Evolutionary conservation across 2,329 filamentous ascomycete genomes (phyloP), one percentile per base, ranked within the genome.

Genomic region (Beauveria brongniartii): DNA sequence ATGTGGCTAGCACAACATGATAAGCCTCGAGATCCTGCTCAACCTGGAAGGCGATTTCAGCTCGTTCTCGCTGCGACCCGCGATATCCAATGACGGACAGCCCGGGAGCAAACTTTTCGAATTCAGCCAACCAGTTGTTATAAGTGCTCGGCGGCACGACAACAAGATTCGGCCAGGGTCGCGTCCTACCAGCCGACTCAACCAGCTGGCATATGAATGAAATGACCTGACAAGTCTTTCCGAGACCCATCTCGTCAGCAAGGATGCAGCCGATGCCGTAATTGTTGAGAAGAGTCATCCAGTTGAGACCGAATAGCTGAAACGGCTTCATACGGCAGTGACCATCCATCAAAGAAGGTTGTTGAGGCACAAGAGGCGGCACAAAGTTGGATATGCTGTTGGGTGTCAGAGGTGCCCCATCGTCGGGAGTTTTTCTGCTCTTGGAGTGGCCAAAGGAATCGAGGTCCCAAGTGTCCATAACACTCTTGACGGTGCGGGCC

Each of bases 191-290:
- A 40, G 78, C 69, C 34, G 83, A 83, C 69, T 92, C 85, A 18
- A 90, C 85, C 28, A 99, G 78, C 67, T 96, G 88, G 18, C 91
- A 89, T 51, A 99, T 81, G 68, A 99, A 91, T 0, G 91, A 87
- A 66, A 99, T 96, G 64, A 97, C 91, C 69, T 99, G 93, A 68
- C 92, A 97, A 0, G 94, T 99, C 79, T 99, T 99, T 51, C 94
- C 94, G 46, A 93, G 78, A 56, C 90, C 94, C 94, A 99, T 99
- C 71, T 99, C 94, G 71, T 99, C 94, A 1, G 94, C 94, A 20
- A 99, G 79, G 61, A 99, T 97, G 64, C 92, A 93, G 51, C 91
- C 93, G 56, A 95, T 82, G 30, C 86, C 81, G 62, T 90, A 86
- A 57, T 87, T 81, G 75, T 91, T 96, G 16, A 99, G 81, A 51